Base-by-base conservation (phyloP, 2,329 filamentous ascomycete genomes). In the Sporothrix pseudoabietina region DNA sequence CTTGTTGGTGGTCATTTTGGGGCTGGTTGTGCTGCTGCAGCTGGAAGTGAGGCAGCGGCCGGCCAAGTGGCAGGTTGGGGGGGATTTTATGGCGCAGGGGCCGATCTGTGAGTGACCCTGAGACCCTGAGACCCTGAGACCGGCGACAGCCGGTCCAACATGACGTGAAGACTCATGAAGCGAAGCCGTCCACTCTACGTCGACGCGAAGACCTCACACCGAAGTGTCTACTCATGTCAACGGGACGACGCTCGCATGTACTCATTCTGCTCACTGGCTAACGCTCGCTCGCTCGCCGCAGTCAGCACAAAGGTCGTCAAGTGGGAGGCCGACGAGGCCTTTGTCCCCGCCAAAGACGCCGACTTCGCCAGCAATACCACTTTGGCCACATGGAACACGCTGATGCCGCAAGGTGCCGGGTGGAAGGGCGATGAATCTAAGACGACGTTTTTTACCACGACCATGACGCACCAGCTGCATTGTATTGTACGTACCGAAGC, bases 381-480 rank as follows among this genome's bases (percentile, higher is more conserved):
- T 0, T 74, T 83, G 41, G 78, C 76, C 5, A 78, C 77, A 61
- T 84, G 83, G 83, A 83, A 82, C 70, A 79, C 80, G 7, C 70
- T 84, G 10, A 79, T 84, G 80, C 83, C 83, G 5, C 63, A 54
- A 79, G 81, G 81, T n/a, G 81, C 81, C 69, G 82, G 82, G 0
- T 83, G 82, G 71, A 79, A 79, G 12, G 78, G 76, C 66, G 74
- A 77, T 0, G 78, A 81, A 32, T 79, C 77, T 0, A 76, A 80
- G 41, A 79, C 79, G 74, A 81, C 80, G 1, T 82, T 82, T 57
- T 83, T 82, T 73, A 83, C 82, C 1, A 83, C 81, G 2, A 81
- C 82, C 3, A 80, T 82, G 75, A 83, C 82, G 10, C 82, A 83
- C 75, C 81, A 83, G 75, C 76, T 83, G 41, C 82, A 83, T 73